These are phyloP conservation scores for Trichoderma atrobrunneum DNA, from an alignment of 2,329 filamentous ascomycete genomes.

Conservation along the genomic window DNA sequence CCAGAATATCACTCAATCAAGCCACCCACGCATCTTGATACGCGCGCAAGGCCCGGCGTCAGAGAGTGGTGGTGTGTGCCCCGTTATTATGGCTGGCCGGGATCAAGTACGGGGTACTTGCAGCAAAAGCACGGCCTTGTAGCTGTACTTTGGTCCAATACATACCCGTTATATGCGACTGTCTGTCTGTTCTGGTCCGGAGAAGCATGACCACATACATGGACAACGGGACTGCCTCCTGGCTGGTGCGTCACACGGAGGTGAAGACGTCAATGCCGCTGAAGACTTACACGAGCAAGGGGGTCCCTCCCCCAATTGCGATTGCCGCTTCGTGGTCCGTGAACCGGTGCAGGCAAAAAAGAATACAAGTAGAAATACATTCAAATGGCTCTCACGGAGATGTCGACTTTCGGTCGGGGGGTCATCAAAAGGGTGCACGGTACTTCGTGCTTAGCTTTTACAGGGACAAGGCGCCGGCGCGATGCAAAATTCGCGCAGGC, in stretches of 20 bases:
- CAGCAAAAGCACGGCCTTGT: neutral
- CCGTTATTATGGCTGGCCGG: constrained; percentile 8
- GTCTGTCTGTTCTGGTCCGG: neutral
- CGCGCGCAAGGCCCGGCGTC: constrained; percentile 9
- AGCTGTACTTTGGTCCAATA: neutral
- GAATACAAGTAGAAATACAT: neutral
- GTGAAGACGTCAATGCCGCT: neutral
- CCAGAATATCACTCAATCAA: constrained; percentile 18
- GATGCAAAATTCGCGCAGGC: constrained; percentile 21
- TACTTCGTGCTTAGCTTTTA: neutral
- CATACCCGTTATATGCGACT: neutral
- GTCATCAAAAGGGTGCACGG: neutral
- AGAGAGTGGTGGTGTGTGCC: neutral
- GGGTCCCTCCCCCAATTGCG: neutral
- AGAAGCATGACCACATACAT: neutral
- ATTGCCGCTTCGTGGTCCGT: neutral
- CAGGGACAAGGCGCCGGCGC: constrained; percentile 12
- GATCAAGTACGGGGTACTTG: neutral
- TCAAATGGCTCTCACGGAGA: constrained; percentile 14
- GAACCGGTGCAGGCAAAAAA: neutral
- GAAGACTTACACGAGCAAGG: neutral
- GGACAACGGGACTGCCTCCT: constrained; percentile 2
- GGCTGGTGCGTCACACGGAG: constrained; percentile 7
- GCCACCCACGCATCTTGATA: constrained; percentile 9
- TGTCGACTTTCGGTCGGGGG: neutral